These are phyloP conservation scores for Fusarium sp. DNA, from an alignment of 2,329 filamentous ascomycete species.

Conservation along the genomic window DNA sequence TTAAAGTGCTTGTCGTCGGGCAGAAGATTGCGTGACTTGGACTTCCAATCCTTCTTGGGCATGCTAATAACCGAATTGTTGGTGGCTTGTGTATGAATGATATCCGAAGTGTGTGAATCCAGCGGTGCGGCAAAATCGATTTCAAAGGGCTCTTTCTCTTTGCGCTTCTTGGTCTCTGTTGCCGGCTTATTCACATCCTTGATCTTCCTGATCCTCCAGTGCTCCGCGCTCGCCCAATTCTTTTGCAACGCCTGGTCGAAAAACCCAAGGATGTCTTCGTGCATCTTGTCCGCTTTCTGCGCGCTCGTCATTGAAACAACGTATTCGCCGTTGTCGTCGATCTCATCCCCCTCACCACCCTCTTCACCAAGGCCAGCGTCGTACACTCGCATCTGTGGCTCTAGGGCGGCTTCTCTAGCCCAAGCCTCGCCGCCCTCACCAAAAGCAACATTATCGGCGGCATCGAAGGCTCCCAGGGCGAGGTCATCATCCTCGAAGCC, in stretches of 20 bases:
- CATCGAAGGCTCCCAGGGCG: slow-evolving; percentile 75
- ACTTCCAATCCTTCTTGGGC: slow-evolving; percentile 95
- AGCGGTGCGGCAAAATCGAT: slow-evolving; percentile 88
- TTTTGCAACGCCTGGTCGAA: slow-evolving; percentile 97
- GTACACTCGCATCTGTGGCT: slow-evolving; percentile 86
- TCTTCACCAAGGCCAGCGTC: slow-evolving; percentile 70
- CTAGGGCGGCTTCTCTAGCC: slow-evolving; percentile 88
- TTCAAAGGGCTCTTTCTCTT: slow-evolving; percentile 96
- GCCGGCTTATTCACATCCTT: slow-evolving; percentile 77
- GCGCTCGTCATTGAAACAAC: slow-evolving; percentile 79
- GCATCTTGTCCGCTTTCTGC: slow-evolving; percentile 71
- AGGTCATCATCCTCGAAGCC: slow-evolving; percentile 79
- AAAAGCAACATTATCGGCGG: slow-evolving; percentile 80
- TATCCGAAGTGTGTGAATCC: slow-evolving; percentile 73
- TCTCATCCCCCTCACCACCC: slow-evolving; percentile 48
- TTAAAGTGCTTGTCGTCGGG: slow-evolving; percentile 99
- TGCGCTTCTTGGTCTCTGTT: slow-evolving; percentile 71
- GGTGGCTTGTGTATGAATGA: slow-evolving; percentile 82
- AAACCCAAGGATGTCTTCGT: slow-evolving; percentile 96
- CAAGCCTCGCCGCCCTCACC: slow-evolving; percentile 96
- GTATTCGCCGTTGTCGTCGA: slow-evolving; percentile 73
- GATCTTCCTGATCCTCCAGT: slow-evolving; percentile 96
- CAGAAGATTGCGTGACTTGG: slow-evolving; percentile 89
- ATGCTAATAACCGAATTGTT: slow-evolving; percentile 84
- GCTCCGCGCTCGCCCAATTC: slow-evolving; percentile 98